Conservation (phyloP, 129 eudicot species). For the Silybum marianum region DNA sequence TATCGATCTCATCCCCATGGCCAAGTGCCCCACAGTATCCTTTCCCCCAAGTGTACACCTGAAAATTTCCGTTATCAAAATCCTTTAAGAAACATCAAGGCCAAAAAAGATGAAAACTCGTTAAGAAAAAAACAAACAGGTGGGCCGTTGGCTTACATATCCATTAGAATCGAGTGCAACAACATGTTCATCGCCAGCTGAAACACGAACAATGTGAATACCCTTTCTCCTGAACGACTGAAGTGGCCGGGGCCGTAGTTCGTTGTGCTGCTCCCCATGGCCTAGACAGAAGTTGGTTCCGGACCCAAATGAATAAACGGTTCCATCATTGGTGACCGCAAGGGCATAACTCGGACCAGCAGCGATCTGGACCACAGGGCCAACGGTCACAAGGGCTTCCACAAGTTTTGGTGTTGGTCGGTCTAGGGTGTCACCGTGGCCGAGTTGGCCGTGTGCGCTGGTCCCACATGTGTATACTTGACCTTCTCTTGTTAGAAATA, state of each 20-base stretch:
- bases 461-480: constrained; percentile 89
- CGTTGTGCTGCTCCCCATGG: constrained; percentile 92
- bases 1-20: constrained; percentile 92
- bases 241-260: constrained; percentile 68
- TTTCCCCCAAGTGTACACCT: constrained; percentile 99
- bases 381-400: constrained; percentile 49
- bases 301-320: constrained; percentile 75
- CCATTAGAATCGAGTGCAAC: constrained; percentile 96
- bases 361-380: constrained; percentile 60
- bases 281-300: constrained; percentile 95
- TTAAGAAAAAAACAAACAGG: background rate
- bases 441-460: constrained; percentile 85
- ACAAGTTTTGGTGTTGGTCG: constrained; percentile 65
- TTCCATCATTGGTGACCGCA: constrained; percentile 71
- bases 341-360: constrained; percentile 89
- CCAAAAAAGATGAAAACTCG: background rate
- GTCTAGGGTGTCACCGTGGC: constrained; percentile 84
- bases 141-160: constrained; percentile 42
- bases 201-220: constrained; percentile 66
- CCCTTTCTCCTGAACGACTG: constrained; percentile 71
- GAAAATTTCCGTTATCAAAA: background rate
- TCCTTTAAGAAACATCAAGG: background rate
- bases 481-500: constrained; percentile 77
- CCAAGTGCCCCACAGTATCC: constrained; percentile 99
- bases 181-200: constrained; percentile 95